Conservation (phyloP, 257 asterid species). For the Scutellaria baicalensis region DNA sequence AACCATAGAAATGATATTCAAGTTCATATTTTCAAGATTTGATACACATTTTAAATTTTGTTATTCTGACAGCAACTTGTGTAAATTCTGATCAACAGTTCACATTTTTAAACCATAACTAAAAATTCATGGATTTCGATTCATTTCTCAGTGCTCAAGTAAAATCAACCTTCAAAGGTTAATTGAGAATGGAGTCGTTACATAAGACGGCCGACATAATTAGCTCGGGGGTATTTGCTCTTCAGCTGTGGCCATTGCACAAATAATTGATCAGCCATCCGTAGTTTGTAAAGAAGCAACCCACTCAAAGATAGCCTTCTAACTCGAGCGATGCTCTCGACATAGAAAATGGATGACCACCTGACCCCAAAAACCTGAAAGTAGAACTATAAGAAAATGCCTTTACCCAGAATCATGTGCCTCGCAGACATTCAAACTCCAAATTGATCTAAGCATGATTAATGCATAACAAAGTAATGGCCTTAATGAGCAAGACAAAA, state of each 20-base stretch:
- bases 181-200: slow-evolving; percentile 14
- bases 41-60: neutral
- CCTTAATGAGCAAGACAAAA: neutral
- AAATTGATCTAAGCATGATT: neutral
- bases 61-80: too few species aligned
- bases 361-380: slow-evolving; percentile 68
- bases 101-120: neutral
- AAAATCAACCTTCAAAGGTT: neutral
- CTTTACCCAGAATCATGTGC: neutral
- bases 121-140: too few species aligned
- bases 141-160: neutral
- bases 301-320: slow-evolving; percentile 82
- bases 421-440: neutral
- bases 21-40: too few species aligned
- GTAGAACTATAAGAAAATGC: neutral
- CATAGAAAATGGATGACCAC: slow-evolving; percentile 85
- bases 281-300: slow-evolving; percentile 67
- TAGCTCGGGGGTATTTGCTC: slow-evolving; percentile 69
- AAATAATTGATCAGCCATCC: slow-evolving; percentile 78
- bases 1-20: neutral
- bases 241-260: slow-evolving; percentile 94
- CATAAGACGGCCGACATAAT: slow-evolving; percentile 84
- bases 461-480: slow-evolving; percentile 4
- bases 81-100: too few species aligned
- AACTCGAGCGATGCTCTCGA: slow-evolving; percentile 96